Evolutionary conservation across 1,139 yeast species (phyloP), one percentile per base, ranked within the genome.

Genomic region (Yamadazyma membranifaciens): DNA sequence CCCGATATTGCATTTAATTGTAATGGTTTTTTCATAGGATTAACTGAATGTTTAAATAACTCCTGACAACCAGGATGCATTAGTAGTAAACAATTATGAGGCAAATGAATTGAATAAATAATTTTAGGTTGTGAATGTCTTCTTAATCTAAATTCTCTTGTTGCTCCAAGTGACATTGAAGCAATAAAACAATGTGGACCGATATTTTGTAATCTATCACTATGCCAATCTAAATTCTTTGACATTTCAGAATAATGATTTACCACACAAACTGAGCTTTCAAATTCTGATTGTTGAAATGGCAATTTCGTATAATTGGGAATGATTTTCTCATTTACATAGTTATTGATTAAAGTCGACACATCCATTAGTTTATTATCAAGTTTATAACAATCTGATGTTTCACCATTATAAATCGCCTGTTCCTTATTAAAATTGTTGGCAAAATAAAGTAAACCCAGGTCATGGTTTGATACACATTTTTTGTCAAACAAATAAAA

Each of bases 31-130:
- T 53, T 57, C 56, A 56, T 48, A 10, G 66, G 47, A 15, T 51
- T 59, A 44, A 60, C 63, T 43, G 78, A 63, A 52, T 84, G 91
- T 49, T 80, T 83, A 56, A 63, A 85, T 36, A 75, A 75, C 48
- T 85, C 94, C 55, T 85, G 94, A 46, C 86, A 80, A 1, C 87
- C 87, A 1, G 87, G 84, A 47, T 81, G 80, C 94, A 85, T 84
- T 4, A 85, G 59, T 2, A 84, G 51, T 40, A 85, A 56, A 9
- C 85, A 69, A 50, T 84, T 84, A 55, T 84, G 87, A 0, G 86
- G 83, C 3, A 82, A 53, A 17, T 78, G 81, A 2, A 83, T 64
- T 12, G 83, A 73, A 45, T 67, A 67, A 11, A 73, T 70, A 0
- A 65, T 50, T 34, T 41, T 31, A 27, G 54, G 49, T 6, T 52